A percentile compares a stretch with the other conserved stretches of the same genome.
Conservation (phyloP, 257 asterid species). For the Gardenia jasminoides region DNA sequence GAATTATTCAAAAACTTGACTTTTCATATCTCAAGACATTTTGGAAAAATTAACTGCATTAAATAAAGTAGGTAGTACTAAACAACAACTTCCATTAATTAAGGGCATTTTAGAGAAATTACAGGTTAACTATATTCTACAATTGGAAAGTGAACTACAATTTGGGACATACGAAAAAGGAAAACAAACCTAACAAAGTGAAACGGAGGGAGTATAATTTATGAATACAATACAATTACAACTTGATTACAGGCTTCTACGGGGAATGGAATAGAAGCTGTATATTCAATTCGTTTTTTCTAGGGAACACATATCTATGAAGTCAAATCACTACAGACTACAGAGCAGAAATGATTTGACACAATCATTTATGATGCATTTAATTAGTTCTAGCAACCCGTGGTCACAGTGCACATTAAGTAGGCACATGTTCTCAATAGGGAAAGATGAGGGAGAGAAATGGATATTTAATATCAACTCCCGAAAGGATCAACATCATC, state of each 20-base stretch:
- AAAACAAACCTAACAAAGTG: too few relatives aligned
- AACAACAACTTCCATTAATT: too few relatives aligned
- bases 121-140: too few relatives aligned
- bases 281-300: too few relatives aligned
- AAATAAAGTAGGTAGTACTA: too few relatives aligned
- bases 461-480: neutral
- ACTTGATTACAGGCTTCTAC: neutral
- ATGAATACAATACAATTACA: neutral
- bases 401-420: constrained; percentile 45
- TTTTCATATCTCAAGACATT: too few relatives aligned
- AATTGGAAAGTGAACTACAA: too few relatives aligned
- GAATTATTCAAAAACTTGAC: too few relatives aligned
- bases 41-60: too few relatives aligned
- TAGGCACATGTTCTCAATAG: constrained; percentile 38
- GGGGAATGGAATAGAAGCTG: neutral
- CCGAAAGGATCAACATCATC: neutral
- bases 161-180: too few relatives aligned
- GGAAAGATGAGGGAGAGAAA: constrained; percentile 2
- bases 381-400: constrained; percentile 39
- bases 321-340: constrained; percentile 8
- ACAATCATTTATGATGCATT: constrained; percentile 33
- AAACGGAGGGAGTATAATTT: too few relatives aligned
- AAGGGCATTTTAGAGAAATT: too few relatives aligned
- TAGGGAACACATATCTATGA: neutral
- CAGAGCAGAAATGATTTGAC: constrained; percentile 17